These are phyloP conservation scores for Dipodascopsis uninucleata DNA, from an alignment of 805 yeast genomes.

Conservation along the genomic window DNA sequence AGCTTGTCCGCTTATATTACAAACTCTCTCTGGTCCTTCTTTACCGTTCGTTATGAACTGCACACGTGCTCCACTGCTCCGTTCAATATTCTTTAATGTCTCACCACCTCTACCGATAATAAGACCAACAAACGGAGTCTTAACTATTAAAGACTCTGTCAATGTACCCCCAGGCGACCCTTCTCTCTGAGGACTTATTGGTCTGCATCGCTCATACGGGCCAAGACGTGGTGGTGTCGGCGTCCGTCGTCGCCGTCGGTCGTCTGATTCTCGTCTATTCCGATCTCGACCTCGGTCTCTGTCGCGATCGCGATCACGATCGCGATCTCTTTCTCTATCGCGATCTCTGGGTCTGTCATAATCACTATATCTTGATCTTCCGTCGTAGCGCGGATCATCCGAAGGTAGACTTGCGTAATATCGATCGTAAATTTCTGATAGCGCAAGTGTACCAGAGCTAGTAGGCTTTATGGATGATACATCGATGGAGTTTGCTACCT, in stretches of 20 bases:
- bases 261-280: background rate
- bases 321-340: conserved; percentile 8
- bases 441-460: conserved; percentile 2
- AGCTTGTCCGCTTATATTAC: conserved; percentile 23
- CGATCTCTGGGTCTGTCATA: conserved; percentile 1
- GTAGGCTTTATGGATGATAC: background rate
- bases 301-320: conserved; percentile 15
- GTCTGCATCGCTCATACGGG: conserved; percentile 17
- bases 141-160: conserved; percentile 22
- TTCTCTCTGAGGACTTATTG: conserved; percentile 21
- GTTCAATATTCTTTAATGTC: conserved; percentile 27
- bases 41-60: conserved; percentile 28
- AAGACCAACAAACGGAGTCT: conserved; percentile 28
- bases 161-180: conserved; percentile 25
- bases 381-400: background rate
- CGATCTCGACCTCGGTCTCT: conserved; percentile 8
- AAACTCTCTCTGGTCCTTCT: conserved; percentile 28
- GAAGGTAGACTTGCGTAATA: background rate
- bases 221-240: conserved; percentile 21
- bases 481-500: conserved; percentile 4
- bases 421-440: conserved; percentile 2
- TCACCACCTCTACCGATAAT: conserved; percentile 31
- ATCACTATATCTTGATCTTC: background rate
- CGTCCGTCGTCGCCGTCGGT: conserved; percentile 11
- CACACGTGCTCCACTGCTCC: conserved; percentile 26